These are phyloP conservation scores for Croton setiger DNA, from an alignment of 441 rosid species.

Conservation along the genomic window DNA sequence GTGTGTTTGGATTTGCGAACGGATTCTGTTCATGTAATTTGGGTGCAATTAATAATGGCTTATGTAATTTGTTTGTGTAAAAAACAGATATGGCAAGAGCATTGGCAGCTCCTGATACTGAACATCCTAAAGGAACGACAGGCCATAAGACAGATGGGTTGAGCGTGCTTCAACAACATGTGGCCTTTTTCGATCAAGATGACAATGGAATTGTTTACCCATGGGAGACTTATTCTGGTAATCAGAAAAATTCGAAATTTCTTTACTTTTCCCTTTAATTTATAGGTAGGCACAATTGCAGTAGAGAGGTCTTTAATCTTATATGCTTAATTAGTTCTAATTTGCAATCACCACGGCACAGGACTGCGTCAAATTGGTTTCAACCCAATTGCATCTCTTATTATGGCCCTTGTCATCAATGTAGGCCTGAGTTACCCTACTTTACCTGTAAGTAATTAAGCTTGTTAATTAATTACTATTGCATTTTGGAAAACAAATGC, in stretches of 20 bases:
- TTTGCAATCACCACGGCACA: slow-evolving; percentile 34
- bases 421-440: slow-evolving; percentile 53
- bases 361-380: slow-evolving; percentile 68
- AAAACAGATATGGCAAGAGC: slow-evolving; percentile 71
- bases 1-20: not conserved
- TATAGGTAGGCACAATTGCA: not conserved
- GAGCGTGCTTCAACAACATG: slow-evolving; percentile 89
- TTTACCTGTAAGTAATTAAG: slow-evolving; percentile 59
- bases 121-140: slow-evolving; percentile 61
- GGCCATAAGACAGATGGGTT: slow-evolving; percentile 44
- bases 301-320: not conserved
- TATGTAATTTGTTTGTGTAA: not conserved
- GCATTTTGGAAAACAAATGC: not conserved
- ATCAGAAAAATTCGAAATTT: no score
- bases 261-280: not conserved
- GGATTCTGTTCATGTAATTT: not conserved
- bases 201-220: slow-evolving; percentile 76
- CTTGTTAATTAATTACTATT: not conserved
- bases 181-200: slow-evolving; percentile 73
- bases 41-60: not conserved
- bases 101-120: slow-evolving; percentile 61
- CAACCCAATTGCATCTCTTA: slow-evolving; percentile 47
- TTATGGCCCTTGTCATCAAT: slow-evolving; percentile 43
- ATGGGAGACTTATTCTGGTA: slow-evolving; percentile 75
- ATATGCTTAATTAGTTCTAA: not conserved